Evolutionary conservation across 2,329 filamentous ascomycete genomes (phyloP), one percentile per base, ranked within the genome.

Genomic region (Penicillium decumbens): DNA sequence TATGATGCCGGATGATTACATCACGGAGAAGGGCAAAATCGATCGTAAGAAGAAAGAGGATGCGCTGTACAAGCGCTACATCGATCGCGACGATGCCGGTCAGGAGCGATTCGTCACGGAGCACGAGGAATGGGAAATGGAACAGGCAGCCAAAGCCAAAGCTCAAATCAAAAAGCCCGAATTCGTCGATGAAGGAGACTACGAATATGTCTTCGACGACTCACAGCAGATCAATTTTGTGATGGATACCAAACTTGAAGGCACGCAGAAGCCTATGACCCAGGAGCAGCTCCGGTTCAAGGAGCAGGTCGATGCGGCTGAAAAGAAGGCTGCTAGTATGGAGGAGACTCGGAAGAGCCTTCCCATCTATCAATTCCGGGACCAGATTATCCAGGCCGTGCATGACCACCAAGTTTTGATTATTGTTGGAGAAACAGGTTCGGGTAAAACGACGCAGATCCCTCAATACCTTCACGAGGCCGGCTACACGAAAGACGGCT

Each of bases 401-500:
- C 81, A 84, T 29, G 77, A 95, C 45, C 85, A 91, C 58, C 93
- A 96, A 63, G 83, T 95, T 12, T 72, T 98, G 9, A 89, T 98
- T 50, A 85, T 98, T 46, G 90, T 96, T 1, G 93, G 89, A 65
- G 91, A 97, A 69, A 98, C 93, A 0, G 93, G 93, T 45, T 90
- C 85, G 59, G 93, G 93, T 60, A 98, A 98, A 72, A 95, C 92
- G 0, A 98, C 93, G 0, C 93, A 98, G 66, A 75, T 97, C 13
- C 89, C 92, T 0, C 93, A 97, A 64, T 98, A 95, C 65, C 79
- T 97, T 0, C 86, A 95, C 61, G 92, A 97, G 68, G 89, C 88
- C 0, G 91, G 91, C 1, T 95, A 88, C 61, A 95, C 89, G 2
- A 89, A 92, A 64, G 79, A 81, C 20, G 89, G 87, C 5, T 77